Evolutionary conservation across 2,329 filamentous ascomycete genomes (phyloP), one percentile per base, ranked within the genome.

Genomic region (Aspergillus melleus): DNA sequence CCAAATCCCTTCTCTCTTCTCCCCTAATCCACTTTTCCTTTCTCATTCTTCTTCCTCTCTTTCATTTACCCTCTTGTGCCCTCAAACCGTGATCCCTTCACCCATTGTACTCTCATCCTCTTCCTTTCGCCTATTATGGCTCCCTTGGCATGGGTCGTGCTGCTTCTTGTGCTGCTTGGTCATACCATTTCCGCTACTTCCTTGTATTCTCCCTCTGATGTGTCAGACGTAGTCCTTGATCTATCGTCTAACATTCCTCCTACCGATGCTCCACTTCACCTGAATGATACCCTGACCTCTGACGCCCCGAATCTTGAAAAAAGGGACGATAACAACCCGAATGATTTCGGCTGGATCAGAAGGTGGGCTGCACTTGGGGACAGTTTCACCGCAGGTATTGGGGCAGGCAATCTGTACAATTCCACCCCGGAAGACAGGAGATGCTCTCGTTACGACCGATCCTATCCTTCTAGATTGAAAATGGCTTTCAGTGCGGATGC

Each of bases 351-450:
- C 49, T 75, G 69, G 70, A 66, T 76, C 36, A 63, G 67, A 52
- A 64, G 66, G 6, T 75, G 70, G 65, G 75, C 73, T 2, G 74
- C 74, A 49, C 66, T 77, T 14, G 75, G 75, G 10, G 75, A 77
- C 61, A 77, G 75, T 57, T 77, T 66, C 57, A 77, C 74, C 4
- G 75, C 75, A 1, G 75, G 75, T 36, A 76, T 77, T 50, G 75
- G 70, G 0, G 62, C 74, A 8, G 70, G 72, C 4, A 59, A 49
- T 20, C 6, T 59, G 12, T 61, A 26, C 24, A 46, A 6, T 9
- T 19, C 69, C 6, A 73, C 68, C 62, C 65, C 61, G 29, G 72
- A 71, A 10, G 74, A 71, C 55, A 58, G 61, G 70, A 75, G 36
- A 39, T 64, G 59, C 22, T 59, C 61, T 20, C 61, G 61, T 8